Conservation (phyloP, 2,329 filamentous ascomycete genomes). For the Septoria linicola region DNA sequence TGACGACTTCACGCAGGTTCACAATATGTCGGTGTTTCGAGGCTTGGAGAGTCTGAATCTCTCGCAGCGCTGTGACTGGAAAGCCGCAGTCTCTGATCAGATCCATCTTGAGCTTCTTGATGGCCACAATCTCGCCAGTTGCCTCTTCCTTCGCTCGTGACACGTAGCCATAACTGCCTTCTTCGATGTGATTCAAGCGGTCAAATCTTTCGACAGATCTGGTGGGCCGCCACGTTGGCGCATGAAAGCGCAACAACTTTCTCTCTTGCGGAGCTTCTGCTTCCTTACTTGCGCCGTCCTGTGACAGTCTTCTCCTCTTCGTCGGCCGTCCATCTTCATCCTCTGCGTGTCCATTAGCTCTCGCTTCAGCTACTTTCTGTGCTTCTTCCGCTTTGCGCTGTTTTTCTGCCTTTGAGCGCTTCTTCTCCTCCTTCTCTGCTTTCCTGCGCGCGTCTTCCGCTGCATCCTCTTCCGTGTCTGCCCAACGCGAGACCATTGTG, state of each 20-base stretch:
- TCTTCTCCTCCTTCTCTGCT: slow-evolving; percentile 85
- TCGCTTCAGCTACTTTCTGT: slow-evolving; percentile 35
- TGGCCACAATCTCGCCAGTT: slow-evolving; percentile 78
- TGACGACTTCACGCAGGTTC: slow-evolving; percentile 74
- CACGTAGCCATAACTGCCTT: slow-evolving; percentile 94
- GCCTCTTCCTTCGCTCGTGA: slow-evolving; percentile 73
- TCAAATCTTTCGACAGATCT: slow-evolving; percentile 85
- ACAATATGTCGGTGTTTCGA: slow-evolving; percentile 83
- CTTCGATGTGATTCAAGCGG: slow-evolving; percentile 93
- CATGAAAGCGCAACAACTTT: slow-evolving; percentile 70
- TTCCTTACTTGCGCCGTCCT: slow-evolving; percentile 41
- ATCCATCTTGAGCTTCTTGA: slow-evolving; percentile 93
- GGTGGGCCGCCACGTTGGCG: slow-evolving; percentile 66
- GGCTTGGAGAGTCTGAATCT: slow-evolving; percentile 87
- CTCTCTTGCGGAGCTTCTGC: slow-evolving; percentile 43
- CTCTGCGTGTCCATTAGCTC: slow-evolving; percentile 29
- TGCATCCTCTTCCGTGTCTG: slow-evolving; percentile 76
- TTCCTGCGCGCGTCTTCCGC: slow-evolving; percentile 70
- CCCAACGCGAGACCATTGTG: slow-evolving; percentile 71
- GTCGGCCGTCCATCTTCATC: slow-evolving; percentile 48
- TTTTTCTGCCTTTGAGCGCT: slow-evolving; percentile 77
- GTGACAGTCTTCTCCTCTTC: slow-evolving; percentile 62
- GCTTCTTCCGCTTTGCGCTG: slow-evolving; percentile 64
- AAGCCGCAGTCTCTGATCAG: slow-evolving; percentile 70
- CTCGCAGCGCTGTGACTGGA: slow-evolving; percentile 85